Evolutionary conservation across 2,329 filamentous ascomycete species (phyloP).

Genomic region (Trichoderma guizhouense): DNA sequence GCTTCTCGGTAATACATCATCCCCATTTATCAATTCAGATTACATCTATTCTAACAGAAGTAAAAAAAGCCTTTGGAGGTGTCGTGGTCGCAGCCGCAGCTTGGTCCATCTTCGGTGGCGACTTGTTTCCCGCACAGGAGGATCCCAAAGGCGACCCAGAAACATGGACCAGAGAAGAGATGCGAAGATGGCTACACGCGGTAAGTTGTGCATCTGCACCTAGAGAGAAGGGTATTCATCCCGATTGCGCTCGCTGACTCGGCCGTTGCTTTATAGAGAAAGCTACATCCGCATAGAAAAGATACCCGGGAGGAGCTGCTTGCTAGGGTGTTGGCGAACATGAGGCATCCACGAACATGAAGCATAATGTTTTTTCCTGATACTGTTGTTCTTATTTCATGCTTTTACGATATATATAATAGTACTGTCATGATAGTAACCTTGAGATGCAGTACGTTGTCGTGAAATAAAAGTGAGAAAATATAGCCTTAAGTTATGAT

Average conservation of each 20-base stretch:
- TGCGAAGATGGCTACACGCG: slow-evolving; percentile 74
- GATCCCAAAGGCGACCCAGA: slow-evolving; percentile 75
- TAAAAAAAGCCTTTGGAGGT: slow-evolving; percentile 65
- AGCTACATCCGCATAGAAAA: slow-evolving; percentile 42
- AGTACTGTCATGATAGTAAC: no score
- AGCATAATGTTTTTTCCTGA: background rate
- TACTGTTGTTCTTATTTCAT: background rate
- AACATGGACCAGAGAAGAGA: slow-evolving; percentile 74
- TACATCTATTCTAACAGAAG: background rate
- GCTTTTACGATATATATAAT: background rate
- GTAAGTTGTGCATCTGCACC: slow-evolving; percentile 51
- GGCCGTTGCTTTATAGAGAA: slow-evolving; percentile 35
- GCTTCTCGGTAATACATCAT: slow-evolving; percentile 57
- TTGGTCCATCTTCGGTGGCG: slow-evolving; percentile 81
- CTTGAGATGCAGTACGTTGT: no score
- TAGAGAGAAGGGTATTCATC: background rate
- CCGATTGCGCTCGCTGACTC: background rate
- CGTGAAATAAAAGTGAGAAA: no score
- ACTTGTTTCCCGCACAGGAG: slow-evolving; percentile 70
- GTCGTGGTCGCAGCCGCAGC: slow-evolving; percentile 76
- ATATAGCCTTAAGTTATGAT: no score
- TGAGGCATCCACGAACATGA: slow-evolving; percentile 39
- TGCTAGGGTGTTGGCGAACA: slow-evolving; percentile 45
- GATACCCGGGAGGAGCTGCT: slow-evolving; percentile 47
- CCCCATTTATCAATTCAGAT: no score